Evolutionary conservation across 257 asterid genomes (phyloP), one percentile per base, ranked within the genome.

Genomic region (Gynochthodes officinalis): DNA sequence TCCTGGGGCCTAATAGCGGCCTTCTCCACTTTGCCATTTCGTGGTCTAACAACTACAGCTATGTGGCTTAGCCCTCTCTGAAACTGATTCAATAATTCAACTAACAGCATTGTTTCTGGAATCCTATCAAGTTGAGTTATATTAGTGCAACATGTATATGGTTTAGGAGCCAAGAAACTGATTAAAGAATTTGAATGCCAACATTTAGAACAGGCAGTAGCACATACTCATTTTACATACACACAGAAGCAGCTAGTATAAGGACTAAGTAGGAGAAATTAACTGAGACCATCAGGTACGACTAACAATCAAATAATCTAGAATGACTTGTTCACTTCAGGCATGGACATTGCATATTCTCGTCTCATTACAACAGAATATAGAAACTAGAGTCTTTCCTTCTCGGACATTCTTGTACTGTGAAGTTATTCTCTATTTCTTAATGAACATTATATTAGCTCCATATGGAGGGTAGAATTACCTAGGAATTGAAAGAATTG

Each of bases 21-120:
- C 73, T 65, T 72, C 62, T 57, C 73, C 13, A 16, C 42, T 7
- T 35, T 70, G 50, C 64, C 44, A 67, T n/a, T 58, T 62, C 21
- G 48, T 9, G 73, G 59, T 63, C 82, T 86, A 39, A 86, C 89
- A 71, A 89, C 92, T 53, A 82, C 90, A 69, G 91, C 96, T 95
- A 91, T 91, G 71, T 91, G 96, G 83, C 81, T 77, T 49, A 89
- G 91, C 71, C 96, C 97, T 77, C 85, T 87, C 85, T 87, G 81
- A 79, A 91, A 89, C 74, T 89, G 91, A 83, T 86, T 89, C 70
- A 91, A 68, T 66, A 89, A 83, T 67, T 85, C 92, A 61, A 87
- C 89, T 78, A 89, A 73, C 49, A 92, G 78, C 80, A 77, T 77
- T 27, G 76, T 67, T 71, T 75, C 85, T 65, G 80, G 73, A 61